phyloP scores from a whole-genome alignment of 441 rosid species.

The Gossypium laxum region DNA sequence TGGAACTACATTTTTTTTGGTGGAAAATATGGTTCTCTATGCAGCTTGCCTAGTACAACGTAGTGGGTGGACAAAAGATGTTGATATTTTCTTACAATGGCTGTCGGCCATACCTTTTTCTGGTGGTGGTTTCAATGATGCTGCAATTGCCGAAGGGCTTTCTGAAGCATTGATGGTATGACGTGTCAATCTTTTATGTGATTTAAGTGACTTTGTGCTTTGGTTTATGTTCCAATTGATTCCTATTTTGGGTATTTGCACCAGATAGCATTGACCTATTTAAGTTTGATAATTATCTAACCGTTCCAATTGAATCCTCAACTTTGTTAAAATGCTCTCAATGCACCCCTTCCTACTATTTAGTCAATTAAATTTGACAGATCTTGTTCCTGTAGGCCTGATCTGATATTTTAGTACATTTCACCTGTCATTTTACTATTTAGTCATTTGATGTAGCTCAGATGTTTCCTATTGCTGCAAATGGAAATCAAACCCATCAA shows the following conservation, averaged over 20 bases:
- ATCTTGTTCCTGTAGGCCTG: background rate
- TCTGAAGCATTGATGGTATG: conserved; percentile 89
- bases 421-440: conserved; percentile 2
- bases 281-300: background rate
- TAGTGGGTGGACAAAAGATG: conserved; percentile 88
- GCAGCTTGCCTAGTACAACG: conserved; percentile 83
- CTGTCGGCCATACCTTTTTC: conserved; percentile 60
- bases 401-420: background rate
- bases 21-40: conserved; percentile 4
- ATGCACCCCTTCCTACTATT: background rate
- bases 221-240: background rate
- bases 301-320: background rate
- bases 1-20: background rate
- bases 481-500: conserved; percentile 58
- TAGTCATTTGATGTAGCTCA: conserved; percentile 28
- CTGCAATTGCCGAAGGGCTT: conserved; percentile 96
- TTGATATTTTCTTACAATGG: conserved; percentile 70
- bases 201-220: background rate
- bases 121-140: conserved; percentile 90
- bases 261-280: background rate
- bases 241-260: background rate
- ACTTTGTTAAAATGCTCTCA: background rate
- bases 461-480: conserved; percentile 57
- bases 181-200: background rate
- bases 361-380: conserved; percentile 1